These are phyloP conservation scores for Mycena galopus DNA, from an alignment of 768 basidiomycete genomes.

Conservation along the genomic window DNA sequence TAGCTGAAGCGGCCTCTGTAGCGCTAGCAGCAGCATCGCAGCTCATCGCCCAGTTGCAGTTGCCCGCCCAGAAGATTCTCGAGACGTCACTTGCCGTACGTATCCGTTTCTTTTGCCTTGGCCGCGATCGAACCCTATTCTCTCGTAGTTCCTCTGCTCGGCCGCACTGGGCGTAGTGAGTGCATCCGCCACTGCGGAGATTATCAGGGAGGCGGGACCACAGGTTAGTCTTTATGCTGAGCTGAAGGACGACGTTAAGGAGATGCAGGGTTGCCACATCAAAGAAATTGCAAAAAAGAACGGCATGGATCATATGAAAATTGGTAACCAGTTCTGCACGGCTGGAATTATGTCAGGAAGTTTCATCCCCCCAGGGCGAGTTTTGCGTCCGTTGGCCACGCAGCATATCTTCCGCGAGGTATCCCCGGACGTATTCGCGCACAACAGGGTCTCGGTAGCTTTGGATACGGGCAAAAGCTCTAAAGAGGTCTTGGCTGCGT, in stretches of 20 bases:
- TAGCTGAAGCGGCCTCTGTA: conserved; percentile 31
- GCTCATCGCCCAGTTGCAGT: conserved; percentile 38
- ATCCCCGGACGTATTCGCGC: conserved; percentile 44
- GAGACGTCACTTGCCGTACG: conserved; percentile 16
- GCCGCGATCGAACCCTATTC: background rate
- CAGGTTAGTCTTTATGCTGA: conserved; percentile 32
- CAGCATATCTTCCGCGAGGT: conserved; percentile 48
- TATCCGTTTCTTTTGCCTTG: too few species aligned
- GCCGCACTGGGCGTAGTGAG: conserved; percentile 39
- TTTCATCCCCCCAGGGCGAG: conserved; percentile 34
- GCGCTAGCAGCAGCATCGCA: conserved; percentile 42
- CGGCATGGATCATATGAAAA: conserved; percentile 39
- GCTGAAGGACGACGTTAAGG: background rate
- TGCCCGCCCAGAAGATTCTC: conserved; percentile 24
- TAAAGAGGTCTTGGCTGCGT: conserved; percentile 13
- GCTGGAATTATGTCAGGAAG: background rate
- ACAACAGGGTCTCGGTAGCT: conserved; percentile 39
- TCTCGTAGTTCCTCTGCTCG: conserved; percentile 35
- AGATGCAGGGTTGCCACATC: conserved; percentile 45
- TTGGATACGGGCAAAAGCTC: conserved; percentile 36
- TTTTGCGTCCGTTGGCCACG: conserved; percentile 46
- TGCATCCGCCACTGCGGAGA: conserved; percentile 45
- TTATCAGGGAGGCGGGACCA: conserved; percentile 46
- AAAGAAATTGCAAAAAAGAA: conserved; percentile 43
- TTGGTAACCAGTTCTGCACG: conserved; percentile 35